Evolutionary conservation across 1,284 basidiomycete species (phyloP), one percentile per base, ranked within the genome.

Genomic region (Amylostereum areolatum): DNA sequence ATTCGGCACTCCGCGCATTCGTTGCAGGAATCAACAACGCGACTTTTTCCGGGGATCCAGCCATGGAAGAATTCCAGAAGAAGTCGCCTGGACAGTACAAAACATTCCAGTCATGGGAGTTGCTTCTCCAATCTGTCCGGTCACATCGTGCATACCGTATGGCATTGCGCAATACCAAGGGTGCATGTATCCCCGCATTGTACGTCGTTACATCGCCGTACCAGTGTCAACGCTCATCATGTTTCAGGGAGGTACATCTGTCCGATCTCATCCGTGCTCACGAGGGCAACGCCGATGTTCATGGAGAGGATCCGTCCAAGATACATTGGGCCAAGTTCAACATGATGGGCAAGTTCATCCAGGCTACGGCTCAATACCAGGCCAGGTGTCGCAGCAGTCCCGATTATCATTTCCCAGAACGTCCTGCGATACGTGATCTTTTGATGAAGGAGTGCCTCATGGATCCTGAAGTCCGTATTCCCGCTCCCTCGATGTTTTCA

Each of bases 251-350:
- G 63, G 84, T 91, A n/a, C 89, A 91, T 53, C 79, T 88, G 59
- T 85, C 83, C 31, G 88, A 91, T 64, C 73, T 91, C 40, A 83
- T 88, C 46, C 80, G 81, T 53, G 81, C 87, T 6, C 80, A 90
- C 52, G 86, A 88, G 66, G 85, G 81, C 51, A 91, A 91, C 54
- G 70, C 73, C 5, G 85, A 90, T 58, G 71, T 74, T 52, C 77
- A 80, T 54, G 67, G 76, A 10, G 69, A 74, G 18, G 81, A 87
- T 57, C 67, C 76, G 4, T 67, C 62, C 32, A 83, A 82, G 64
- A 85, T 91, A 44, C 88, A 91, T 57, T 91, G 88, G 88, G 88
- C 83, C 25, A 91, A 91, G 64, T 91, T 84, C 65, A 89, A 85
- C 59, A 83, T 90, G 81, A 84, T 91, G 71, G 89, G 85, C 31